Conservation (phyloP, 1,139 yeast genomes). For the Pneumocystis wakefieldiae region DNA sequence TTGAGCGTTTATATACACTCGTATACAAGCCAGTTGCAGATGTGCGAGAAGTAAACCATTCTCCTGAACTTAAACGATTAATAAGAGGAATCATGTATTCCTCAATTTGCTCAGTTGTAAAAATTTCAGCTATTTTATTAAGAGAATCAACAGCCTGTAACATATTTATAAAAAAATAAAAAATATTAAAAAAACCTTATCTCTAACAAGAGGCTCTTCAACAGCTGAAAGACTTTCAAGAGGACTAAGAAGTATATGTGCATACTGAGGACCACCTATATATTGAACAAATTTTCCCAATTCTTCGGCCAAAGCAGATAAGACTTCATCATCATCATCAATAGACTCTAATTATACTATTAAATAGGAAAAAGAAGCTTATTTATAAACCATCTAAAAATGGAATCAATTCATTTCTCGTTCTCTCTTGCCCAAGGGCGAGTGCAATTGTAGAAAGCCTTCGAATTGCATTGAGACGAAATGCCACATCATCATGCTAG, state of each 20-base stretch:
- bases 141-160: slow-evolving; percentile 65
- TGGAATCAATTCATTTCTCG: slow-evolving; percentile 77
- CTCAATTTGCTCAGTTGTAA: slow-evolving; percentile 52
- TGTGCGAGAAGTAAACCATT: slow-evolving; percentile 89
- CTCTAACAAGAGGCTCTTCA: slow-evolving; percentile 96
- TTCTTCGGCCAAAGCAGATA: slow-evolving; percentile 84
- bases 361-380: background rate
- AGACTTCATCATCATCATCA: slow-evolving; percentile 96
- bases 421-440: slow-evolving; percentile 89
- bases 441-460: slow-evolving; percentile 86
- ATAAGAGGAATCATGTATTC: slow-evolving; percentile 61
- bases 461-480: slow-evolving; percentile 89
- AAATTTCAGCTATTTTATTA: slow-evolving; percentile 49
- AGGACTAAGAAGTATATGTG: slow-evolving; percentile 67
- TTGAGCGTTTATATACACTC: slow-evolving; percentile 49
- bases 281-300: slow-evolving; percentile 73
- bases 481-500: slow-evolving; percentile 77
- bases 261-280: slow-evolving; percentile 73
- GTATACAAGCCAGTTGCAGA: slow-evolving; percentile 85
- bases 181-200: slow-evolving; percentile 29
- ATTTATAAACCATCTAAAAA: slow-evolving; percentile 40
- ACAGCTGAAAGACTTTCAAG: slow-evolving; percentile 77
- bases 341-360: slow-evolving; percentile 50
- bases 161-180: background rate
- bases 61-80: slow-evolving; percentile 65